Evolutionary conservation across 495 filamentous ascomycete species (phyloP), one percentile per base, ranked within the genome.

Genomic region (Friedmanniomyces simplex): DNA sequence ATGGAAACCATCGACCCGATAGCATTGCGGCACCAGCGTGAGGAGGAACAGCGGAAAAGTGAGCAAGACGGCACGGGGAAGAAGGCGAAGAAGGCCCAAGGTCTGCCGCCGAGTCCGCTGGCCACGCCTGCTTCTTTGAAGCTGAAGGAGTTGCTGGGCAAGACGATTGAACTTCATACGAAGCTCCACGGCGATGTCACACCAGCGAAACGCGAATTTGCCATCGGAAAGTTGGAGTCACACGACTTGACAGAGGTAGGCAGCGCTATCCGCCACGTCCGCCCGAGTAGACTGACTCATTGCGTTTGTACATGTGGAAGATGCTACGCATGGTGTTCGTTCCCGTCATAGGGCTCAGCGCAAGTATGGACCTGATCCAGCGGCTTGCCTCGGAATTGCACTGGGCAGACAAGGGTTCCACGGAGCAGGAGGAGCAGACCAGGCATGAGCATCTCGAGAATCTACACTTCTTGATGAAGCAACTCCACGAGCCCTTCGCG

Each of bases 161-260:
- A 71, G 13, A 64, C 89, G 49, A 78, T 77, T 0, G 83, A 79
- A 24, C 72, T 91, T 0, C 77, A 84, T 52, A 85, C 82, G 0
- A 91, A 91, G 63, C 68, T 91, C 4, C 72, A 84, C 46, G 76
- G 76, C 0, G 88, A 94, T 59, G 57, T 90, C 24, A 74, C 79
- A 0, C 90, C 89, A 63, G 88, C 85, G 0, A 94, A 94, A 61
- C 77, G 88, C 26, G 88, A 94, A 61, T 65, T 85, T 22, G 87
- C 86, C 0, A 30, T 63, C 22, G 87, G 87, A 0, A 85, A 84
- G 58, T 71, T 89, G 20, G 75, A 79, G 18, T 79, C 86, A 0
- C 77, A 83, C 46, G 86, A 90, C 56, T 65, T 91, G 11, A 74
- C 81, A 32, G 28, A 32, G 28, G 28, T 32, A 32, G 28, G 28